Conservation (phyloP, 2,329 filamentous ascomycete species). For the Magnaporthales sp. region DNA sequence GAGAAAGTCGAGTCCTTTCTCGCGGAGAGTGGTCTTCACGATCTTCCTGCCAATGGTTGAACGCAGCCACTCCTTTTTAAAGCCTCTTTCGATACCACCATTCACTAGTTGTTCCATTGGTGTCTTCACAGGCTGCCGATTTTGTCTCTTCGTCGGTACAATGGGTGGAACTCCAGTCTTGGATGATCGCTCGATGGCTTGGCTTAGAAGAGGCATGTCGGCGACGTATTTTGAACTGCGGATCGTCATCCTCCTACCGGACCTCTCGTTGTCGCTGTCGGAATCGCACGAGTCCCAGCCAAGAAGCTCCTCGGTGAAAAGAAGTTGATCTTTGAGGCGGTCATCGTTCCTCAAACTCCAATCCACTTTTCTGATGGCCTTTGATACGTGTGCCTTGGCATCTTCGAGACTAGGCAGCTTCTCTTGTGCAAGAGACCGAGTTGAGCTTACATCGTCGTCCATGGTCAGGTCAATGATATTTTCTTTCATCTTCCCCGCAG, state of each 20-base stretch:
- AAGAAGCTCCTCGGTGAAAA: neutral
- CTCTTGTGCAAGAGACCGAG: neutral
- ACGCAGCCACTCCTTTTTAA: neutral
- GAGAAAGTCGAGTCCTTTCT: neutral
- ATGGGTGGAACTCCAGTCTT: constrained; percentile 2
- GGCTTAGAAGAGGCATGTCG: neutral
- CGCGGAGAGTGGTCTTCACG: neutral
- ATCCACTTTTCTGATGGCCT: neutral
- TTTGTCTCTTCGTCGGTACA: neutral
- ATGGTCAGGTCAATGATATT: neutral
- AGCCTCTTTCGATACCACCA: neutral
- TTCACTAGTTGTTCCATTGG: neutral
- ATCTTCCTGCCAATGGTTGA: neutral
- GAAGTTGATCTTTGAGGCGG: neutral
- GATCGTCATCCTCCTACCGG: neutral
- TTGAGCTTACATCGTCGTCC: neutral
- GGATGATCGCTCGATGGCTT: neutral
- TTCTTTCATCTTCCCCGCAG: neutral
- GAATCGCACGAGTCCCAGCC: neutral
- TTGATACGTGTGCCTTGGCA: neutral
- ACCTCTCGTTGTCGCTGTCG: neutral
- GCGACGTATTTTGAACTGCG: neutral
- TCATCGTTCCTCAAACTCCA: neutral
- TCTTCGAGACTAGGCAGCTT: neutral
- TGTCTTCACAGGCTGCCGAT: neutral